phyloP scores from a whole-genome alignment of 352 stramenopile genomes.

The Phytophthora lateralis region DNA sequence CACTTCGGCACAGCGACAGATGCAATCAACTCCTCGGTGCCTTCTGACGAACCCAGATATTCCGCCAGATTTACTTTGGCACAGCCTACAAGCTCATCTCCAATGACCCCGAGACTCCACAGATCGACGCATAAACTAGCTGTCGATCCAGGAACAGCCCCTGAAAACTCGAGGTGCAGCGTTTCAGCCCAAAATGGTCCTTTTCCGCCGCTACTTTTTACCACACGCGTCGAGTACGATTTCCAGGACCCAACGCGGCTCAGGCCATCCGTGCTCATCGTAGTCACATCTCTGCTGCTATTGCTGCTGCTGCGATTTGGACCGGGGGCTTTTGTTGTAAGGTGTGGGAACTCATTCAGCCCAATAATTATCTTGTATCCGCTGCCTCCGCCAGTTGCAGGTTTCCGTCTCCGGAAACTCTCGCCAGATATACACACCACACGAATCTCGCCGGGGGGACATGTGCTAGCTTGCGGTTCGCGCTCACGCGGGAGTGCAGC shows the following conservation, averaged over 20 bases:
- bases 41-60: conserved; percentile 63
- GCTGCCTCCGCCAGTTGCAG: conserved; percentile 53
- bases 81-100: conserved; percentile 79
- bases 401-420: conserved; percentile 35
- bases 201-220: conserved; percentile 54
- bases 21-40: conserved; percentile 73
- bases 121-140: conserved; percentile 79
- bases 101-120: conserved; percentile 77
- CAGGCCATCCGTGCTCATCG: conserved; percentile 43
- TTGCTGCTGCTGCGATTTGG: conserved; percentile 18
- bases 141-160: conserved; percentile 74
- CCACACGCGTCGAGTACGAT: conserved; percentile 64
- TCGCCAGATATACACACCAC: conserved; percentile 81
- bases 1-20: conserved; percentile 72
- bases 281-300: conserved; percentile 29
- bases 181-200: conserved; percentile 84
- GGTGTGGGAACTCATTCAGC: conserved; percentile 76
- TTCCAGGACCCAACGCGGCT: conserved; percentile 62
- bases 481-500: conserved; percentile 71
- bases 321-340: conserved; percentile 49
- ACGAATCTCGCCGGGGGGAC: conserved; percentile 78
- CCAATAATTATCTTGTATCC: conserved; percentile 71
- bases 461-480: conserved; percentile 60
- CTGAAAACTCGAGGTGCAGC: conserved; percentile 75
- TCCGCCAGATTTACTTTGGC: conserved; percentile 80